Base-by-base conservation (phyloP, 164 flowering plant species). In the Tetracentron sinense region DNA sequence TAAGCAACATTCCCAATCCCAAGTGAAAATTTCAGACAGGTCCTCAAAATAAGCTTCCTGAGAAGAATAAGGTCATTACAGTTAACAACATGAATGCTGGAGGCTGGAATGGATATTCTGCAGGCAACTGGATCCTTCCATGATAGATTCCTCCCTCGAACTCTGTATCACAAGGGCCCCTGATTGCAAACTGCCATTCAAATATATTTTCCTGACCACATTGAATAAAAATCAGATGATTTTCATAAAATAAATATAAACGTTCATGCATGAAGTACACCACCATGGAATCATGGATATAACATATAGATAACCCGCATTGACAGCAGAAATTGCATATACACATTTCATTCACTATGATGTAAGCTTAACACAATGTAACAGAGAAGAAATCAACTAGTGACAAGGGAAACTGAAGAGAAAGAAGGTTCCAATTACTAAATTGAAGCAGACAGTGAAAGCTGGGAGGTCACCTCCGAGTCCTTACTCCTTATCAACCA, bases 81-180 rank as follows among this genome's bases (percentile, higher is more conserved):
- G 93, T 85, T 72, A 94, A 71, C 71, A 94, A 54, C 97, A 89
- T 85, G 73, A 94, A 94, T 15, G 97, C 78, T 49, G 97, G 99
- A 47, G 99, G 99, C 81, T 91, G 77, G 55, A 94, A 89, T 22
- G 97, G 99, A 68, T 94, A 94, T 22, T 91, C 97, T 16, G 96
- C 79, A 42, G 99, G 99, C 67, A 94, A 65, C 66, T 91, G 96
- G 54, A 91, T 94, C 64, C 97, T 64, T 49, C 99, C 99, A 73
- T 94, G 99, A 77, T 81, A 94, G 28, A 94, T 89, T 35, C 99
- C 99, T 61, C 99, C 99, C 66, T 89, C 99, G 69, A 94, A 94
- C 64, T 94, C 99, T 15, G 86, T 74, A 61, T 91, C 97, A 35
- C 78, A 6, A 2, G 99, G 96, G 12, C 99, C 97, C 67, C 88